Evolutionary conservation across 768 basidiomycete genomes (phyloP).

Genomic region (Boletales sp.): DNA sequence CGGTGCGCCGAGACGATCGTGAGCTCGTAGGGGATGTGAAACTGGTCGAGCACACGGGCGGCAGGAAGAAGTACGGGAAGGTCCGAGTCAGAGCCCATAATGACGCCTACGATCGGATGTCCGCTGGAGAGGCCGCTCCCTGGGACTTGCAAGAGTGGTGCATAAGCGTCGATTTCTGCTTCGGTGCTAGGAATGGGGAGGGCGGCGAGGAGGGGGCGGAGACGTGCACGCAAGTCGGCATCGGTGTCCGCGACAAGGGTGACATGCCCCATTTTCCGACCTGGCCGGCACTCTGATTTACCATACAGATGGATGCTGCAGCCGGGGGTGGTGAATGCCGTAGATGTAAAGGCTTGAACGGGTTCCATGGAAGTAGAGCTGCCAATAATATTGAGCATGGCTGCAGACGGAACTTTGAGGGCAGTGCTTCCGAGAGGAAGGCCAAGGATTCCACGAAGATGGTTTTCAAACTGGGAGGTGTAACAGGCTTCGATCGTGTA

Average conservation of each 20-base stretch:
- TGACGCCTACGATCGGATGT: conserved; percentile 82
- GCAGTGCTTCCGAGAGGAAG: conserved; percentile 87
- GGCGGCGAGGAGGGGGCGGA: conserved; percentile 71
- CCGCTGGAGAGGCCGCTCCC: conserved; percentile 55
- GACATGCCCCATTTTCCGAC: conserved; percentile 97
- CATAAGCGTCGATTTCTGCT: conserved; percentile 51
- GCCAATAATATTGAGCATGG: conserved; percentile 97
- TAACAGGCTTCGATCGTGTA: conserved; percentile 98
- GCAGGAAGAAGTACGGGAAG: conserved; percentile 91
- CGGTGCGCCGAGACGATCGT: conserved; percentile 97
- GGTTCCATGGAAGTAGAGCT: conserved; percentile 61
- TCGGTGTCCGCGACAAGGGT: conserved; percentile 84
- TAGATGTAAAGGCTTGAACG: conserved; percentile 51
- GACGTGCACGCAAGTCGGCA: conserved; percentile 60
- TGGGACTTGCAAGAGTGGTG: conserved; percentile 42
- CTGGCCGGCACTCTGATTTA: conserved; percentile 84
- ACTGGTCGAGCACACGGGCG: conserved; percentile 78
- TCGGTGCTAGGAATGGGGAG: conserved; percentile 42
- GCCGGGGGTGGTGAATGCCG: conserved; percentile 68
- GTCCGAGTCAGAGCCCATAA: conserved; percentile 99
- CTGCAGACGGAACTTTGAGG: conserved; percentile 81
- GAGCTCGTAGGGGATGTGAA: conserved; percentile 84
- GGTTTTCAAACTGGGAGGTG: conserved; percentile 96
- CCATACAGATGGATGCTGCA: conserved; percentile 89
- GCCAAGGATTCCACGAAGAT: conserved; percentile 88